Evolutionary conservation across 352 stramenopile genomes (phyloP), one percentile per base, ranked within the genome.

Genomic region (Pythium sukuiense): DNA sequence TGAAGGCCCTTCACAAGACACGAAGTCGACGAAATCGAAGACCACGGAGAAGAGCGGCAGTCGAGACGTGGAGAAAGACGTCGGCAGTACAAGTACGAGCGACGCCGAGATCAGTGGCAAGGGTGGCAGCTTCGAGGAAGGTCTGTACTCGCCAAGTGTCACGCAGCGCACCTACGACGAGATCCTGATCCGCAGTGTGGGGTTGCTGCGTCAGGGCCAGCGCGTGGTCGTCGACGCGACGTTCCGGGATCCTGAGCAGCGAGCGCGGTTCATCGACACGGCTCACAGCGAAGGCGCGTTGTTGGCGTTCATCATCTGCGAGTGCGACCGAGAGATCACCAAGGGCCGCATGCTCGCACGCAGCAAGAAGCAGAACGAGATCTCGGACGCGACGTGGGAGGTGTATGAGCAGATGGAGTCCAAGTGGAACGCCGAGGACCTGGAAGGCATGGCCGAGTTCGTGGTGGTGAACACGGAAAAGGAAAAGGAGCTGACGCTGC

Each of bases 291-390:
- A 90, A 73, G 81, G 83, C 43, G 72, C 78, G 16, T 26, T 85
- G 14, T 81, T 85, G 29, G 81, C 74, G 2, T 64, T 90, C 9
- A 69, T 89, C 30, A 67, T 87, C 45, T 88, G 80, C 61, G 76
- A 85, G 41, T 92, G 83, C 60, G 73, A 90, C 67, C 83, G 81
- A 3, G 83, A 92, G 67, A 87, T 90, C 61, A 74, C 81, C 65
- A 83, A 80, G 35, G 81, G 81, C 2, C 76, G 83, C 32, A 72
- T 92, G 70, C 53, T 90, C 11, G 80, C 80, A 27, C 77, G 81
- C 32, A 80, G 39, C 24, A 55, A 61, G 53, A 61, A 61, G 4
- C 39, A 87, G 59, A 73, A 83, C 57, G 76, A 87, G 26, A 59
- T 90, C 3, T 89, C 81, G 58, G 79, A 89, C 57, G 83, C 83